Conservation (phyloP, 176 grass and related monocot genomes). For the Melocanna baccifera region DNA sequence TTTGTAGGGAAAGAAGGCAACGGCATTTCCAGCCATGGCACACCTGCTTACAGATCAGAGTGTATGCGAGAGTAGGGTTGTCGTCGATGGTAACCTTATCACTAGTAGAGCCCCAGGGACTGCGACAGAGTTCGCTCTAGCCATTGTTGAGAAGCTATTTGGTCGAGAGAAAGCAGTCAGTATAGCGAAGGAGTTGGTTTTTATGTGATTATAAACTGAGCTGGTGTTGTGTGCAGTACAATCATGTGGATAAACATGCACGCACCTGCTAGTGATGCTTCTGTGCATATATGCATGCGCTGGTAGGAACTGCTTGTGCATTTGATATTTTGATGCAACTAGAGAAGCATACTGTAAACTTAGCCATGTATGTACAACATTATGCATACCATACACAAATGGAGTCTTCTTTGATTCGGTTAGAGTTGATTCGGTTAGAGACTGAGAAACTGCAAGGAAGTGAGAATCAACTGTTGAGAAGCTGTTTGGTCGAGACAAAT, state of each 20-base stretch:
- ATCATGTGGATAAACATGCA: slow-evolving; percentile 22
- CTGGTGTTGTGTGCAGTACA: background rate
- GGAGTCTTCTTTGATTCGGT: background rate
- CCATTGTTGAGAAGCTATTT: slow-evolving; percentile 72
- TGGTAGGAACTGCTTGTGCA: slow-evolving; percentile 4
- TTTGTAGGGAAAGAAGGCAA: slow-evolving; percentile 79
- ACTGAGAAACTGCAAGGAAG: slow-evolving; percentile 13
- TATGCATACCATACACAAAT: background rate
- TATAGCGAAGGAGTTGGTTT: slow-evolving; percentile 54
- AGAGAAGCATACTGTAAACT: slow-evolving; percentile 2
- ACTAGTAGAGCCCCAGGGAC: slow-evolving; percentile 73
- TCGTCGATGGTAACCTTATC: slow-evolving; percentile 69
- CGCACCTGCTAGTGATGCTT: background rate
- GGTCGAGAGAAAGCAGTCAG: slow-evolving; percentile 54
- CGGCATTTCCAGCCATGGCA: slow-evolving; percentile 53
- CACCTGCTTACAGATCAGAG: slow-evolving; percentile 63
- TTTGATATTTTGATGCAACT: background rate
- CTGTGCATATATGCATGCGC: background rate
- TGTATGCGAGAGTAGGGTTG: slow-evolving; percentile 47
- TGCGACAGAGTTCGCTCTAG: slow-evolving; percentile 49
- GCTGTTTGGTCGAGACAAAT: slow-evolving; percentile 10
- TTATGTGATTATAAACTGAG: slow-evolving; percentile 27
- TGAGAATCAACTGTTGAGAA: slow-evolving; percentile 37
- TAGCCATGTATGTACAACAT: background rate
- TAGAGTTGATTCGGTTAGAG: background rate